A percentile compares a stretch with the other conserved stretches of the same genome.
Evolutionary conservation across 106 monocot genomes (phyloP).

Genomic region (Chionographis japonica): DNA sequence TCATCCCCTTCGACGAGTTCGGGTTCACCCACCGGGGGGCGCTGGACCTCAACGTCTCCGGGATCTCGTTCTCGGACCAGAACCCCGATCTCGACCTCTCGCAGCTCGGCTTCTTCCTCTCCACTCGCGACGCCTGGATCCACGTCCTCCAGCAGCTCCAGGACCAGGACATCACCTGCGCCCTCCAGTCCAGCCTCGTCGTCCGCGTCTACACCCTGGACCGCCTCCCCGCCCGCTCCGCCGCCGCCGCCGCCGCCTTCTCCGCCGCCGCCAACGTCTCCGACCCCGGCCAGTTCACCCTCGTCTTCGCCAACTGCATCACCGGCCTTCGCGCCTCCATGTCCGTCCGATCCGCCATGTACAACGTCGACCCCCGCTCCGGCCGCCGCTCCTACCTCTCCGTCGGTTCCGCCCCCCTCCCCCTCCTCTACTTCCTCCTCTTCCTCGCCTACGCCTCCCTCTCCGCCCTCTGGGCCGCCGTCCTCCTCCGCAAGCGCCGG

Average conservation of each 20-base stretch:
- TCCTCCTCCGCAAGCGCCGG: conserved; percentile 8
- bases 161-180: conserved; percentile 65
- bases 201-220: conserved; percentile 18
- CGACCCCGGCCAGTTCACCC: conserved; percentile 8
- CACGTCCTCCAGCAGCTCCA: conserved; percentile 67
- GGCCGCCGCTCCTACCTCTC: conserved; percentile 19
- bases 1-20: conserved; percentile 9
- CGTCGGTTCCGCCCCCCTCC: conserved; percentile 18
- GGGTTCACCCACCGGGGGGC: conserved; percentile 69
- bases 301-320: conserved; percentile 14
- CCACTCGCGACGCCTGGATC: conserved; percentile 70
- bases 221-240: background rate
- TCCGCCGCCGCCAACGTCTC: background rate
- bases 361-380: conserved; percentile 9
- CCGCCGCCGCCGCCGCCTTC: background rate
- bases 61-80: conserved; percentile 35
- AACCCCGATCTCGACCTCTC: conserved; percentile 50
- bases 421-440: conserved; percentile 16
- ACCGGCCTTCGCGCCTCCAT: background rate
- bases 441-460: conserved; percentile 12
- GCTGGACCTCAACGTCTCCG: conserved; percentile 74
- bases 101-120: conserved; percentile 76
- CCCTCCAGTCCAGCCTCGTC: conserved; percentile 62
- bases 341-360: conserved; percentile 12
- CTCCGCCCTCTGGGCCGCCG: conserved; percentile 2